Base-by-base conservation (phyloP, 176 grass and related monocot genomes). In the Carex scoparia region DNA sequence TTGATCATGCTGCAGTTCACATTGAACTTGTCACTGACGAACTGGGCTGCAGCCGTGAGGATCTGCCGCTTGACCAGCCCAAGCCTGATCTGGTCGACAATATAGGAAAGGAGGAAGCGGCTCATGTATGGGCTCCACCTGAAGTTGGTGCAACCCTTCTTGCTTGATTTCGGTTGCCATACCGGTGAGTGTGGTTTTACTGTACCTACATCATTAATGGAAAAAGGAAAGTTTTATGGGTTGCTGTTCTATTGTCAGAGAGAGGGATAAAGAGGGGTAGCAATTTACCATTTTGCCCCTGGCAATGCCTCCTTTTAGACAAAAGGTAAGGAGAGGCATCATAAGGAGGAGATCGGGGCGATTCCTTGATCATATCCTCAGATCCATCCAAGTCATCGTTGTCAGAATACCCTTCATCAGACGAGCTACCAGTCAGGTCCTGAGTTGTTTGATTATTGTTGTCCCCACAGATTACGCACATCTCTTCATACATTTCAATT, bases 81-180 rank as follows among this genome's bases (percentile, higher is more conserved):
- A 23, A 58, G 77, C 77, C 40, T 80, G 7, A 80, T 40, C 28
- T 80, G 77, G 23, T 80, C 28, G 19, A 80, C 77, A 58, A 80
- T 80, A 58, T 58, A 80, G 1, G 77, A 80, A 8, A 80, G 77
- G 51, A 80, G 77, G 10, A 80, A 35, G 14, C 77, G 54, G 28
- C 77, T 80, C 77, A 80, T 80, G 77, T 80, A 80, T 58, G 77
- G 77, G 27, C 4, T 80, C 77, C 77, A 80, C 14, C 77, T 54
- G 54, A 80, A 80, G 28, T 80, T 80, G 53, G 49, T 58, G 27
- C 53, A 61, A 7, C 77, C 77, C 33, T 59, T 80, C 33, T 80
- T 80, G 54, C 18, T 55, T 55, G 46, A 8, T 28, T 16, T 48
- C 7, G 73, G 16, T 51, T 33, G 51, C 57, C 31, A 51, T 35